phyloP scores from a whole-genome alignment of 768 basidiomycete species.

The Auriscalpium orientale region DNA sequence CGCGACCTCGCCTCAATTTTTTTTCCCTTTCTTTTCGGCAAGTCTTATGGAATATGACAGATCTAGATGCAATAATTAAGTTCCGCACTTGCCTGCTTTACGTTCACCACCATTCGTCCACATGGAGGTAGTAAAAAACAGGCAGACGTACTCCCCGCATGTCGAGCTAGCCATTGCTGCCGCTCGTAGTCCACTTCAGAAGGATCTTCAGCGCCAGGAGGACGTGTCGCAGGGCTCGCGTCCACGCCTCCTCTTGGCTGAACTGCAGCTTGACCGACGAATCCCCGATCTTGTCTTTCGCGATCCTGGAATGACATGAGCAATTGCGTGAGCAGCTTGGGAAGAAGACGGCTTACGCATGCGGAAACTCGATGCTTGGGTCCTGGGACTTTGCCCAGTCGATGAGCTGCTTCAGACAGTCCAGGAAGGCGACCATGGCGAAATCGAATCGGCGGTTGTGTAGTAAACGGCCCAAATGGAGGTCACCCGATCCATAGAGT shows the following conservation, averaged over 20 bases:
- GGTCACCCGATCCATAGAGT: constrained; percentile 89
- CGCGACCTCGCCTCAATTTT: too few species aligned
- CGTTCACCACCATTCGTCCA: too few species aligned
- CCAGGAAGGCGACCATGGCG: constrained; percentile 93
- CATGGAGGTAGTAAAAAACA: background rate
- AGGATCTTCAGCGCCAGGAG: constrained; percentile 83
- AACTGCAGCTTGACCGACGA: constrained; percentile 92
- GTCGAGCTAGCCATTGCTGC: constrained; percentile 47
- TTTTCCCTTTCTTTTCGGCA: too few species aligned
- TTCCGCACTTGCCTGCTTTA: too few species aligned
- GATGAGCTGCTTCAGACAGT: constrained; percentile 87
- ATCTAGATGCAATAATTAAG: too few species aligned
- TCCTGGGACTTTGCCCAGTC: constrained; percentile 79
- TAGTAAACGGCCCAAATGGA: constrained; percentile 79
- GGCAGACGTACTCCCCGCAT: background rate
- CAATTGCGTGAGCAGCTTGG: background rate
- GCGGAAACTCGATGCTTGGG: constrained; percentile 66
- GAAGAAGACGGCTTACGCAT: constrained; percentile 56
- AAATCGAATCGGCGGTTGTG: constrained; percentile 95
- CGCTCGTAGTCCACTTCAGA: constrained; percentile 80
- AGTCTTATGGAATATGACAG: too few species aligned
- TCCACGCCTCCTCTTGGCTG: constrained; percentile 94
- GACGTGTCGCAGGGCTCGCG: constrained; percentile 85
- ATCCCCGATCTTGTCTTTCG: constrained; percentile 93
- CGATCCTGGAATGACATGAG: constrained; percentile 37